Conservation (phyloP, 768 basidiomycete genomes). For the Boletus coccyginus region DNA sequence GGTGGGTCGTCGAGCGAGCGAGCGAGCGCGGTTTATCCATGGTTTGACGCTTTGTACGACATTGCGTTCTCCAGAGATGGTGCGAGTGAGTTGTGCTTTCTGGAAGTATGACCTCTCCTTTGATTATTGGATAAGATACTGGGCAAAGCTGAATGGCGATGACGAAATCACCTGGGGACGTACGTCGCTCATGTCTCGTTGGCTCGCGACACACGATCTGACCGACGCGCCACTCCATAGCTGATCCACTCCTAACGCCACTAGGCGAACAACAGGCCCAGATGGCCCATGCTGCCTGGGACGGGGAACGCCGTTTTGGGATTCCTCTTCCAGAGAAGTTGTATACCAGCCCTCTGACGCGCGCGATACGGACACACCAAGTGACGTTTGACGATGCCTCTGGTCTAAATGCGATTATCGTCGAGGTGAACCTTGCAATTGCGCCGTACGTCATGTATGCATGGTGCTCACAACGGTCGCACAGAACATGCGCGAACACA, state of each 20-base stretch:
- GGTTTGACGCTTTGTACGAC: not conserved
- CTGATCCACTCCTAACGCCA: slow-evolving; percentile 52
- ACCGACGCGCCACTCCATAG: slow-evolving; percentile 2
- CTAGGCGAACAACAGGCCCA: slow-evolving; percentile 57
- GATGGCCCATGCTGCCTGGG: slow-evolving; percentile 17
- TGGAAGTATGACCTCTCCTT: not conserved
- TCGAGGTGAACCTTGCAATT: slow-evolving; percentile 46
- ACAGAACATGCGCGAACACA: slow-evolving; percentile 65
- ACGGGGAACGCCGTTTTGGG: slow-evolving; percentile 8
- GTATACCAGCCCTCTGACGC: slow-evolving; percentile 49
- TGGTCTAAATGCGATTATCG: slow-evolving; percentile 37
- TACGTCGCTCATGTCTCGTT: slow-evolving; percentile 34
- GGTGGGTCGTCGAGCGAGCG: slow-evolving; percentile 22
- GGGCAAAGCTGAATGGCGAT: slow-evolving; percentile 63
- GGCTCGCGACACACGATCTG: not conserved
- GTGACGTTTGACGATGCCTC: slow-evolving; percentile 46
- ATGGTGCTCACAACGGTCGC: not conserved
- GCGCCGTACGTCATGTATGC: not conserved
- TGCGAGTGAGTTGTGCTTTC: slow-evolving; percentile 43
- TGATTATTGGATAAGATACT: slow-evolving; percentile 41
- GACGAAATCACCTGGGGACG: slow-evolving; percentile 72
- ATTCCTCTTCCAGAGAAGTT: slow-evolving; percentile 21
- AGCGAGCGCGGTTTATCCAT: not conserved
- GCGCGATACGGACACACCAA: slow-evolving; percentile 56
- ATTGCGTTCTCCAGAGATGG: slow-evolving; percentile 43